Base-by-base conservation (phyloP, 2,329 filamentous ascomycete genomes). In the Pseudogymnoascus pannorum region DNA sequence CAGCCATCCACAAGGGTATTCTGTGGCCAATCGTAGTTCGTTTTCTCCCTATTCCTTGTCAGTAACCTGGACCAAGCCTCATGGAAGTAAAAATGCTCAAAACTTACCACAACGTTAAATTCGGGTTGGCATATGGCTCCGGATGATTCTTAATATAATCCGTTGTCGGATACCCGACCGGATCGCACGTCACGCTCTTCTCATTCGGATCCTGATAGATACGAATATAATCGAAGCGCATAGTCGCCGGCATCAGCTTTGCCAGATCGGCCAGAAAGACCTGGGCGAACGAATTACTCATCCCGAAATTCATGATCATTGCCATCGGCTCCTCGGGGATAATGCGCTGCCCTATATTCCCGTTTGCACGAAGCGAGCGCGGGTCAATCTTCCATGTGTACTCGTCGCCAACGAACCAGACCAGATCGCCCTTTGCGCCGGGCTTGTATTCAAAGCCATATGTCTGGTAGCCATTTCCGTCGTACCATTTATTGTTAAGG, bases 161-260 rank as follows among this genome's bases (percentile, higher is more conserved):
- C 0, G 87, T 89, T 0, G 87, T 90, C 61, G 81, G 80, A 69
- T 85, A 89, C 0, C 82, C 86, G 0, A 77, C 76, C 2, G 87
- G 87, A 73, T 90, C 87, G 71, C 87, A 90, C 14, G 86, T 88
- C 58, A 88, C 68, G 38, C 78, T 78, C 67, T 80, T 77, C 11
- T 78, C 75, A 59, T 82, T 79, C 12, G 80, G 78, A 64, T 86
- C 82, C 71, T 89, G 86, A 68, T 89, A 89, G 58, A 89, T 87
- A 12, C 87, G 82, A 60, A 90, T 78, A 70, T 88, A 89, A 72
- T 89, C 87, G 62, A 89, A 76, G 2, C 85, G 78, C 80, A 89
- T 87, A 2, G 78, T 83, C 2, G 84, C 86, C 2, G 87, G 87
- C 68, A 88, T 77, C 44, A 82, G 73, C 14, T 77, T 68, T 4